These are phyloP conservation scores for Eucalyptus paniculata DNA, from an alignment of 345 rosid genomes.

Conservation along the genomic window DNA sequence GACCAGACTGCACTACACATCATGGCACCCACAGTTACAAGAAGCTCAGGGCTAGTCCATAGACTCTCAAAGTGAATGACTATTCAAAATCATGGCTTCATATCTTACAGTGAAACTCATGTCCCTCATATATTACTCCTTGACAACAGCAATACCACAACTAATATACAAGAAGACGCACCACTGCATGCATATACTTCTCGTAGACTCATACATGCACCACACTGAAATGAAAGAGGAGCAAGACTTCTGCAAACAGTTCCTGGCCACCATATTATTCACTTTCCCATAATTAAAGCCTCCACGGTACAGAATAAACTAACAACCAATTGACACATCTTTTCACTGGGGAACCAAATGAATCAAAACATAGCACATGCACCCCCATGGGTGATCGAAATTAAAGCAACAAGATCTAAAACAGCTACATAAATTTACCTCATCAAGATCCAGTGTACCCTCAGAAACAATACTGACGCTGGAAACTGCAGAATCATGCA, in stretches of 20 bases:
- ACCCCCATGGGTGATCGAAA: no score
- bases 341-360: no score
- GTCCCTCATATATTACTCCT: background rate
- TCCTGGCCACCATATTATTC: background rate
- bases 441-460: no score
- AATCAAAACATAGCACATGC: no score
- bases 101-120: background rate
- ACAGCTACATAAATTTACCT: no score
- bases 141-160: background rate
- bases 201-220: background rate
- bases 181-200: background rate
- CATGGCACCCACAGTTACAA: background rate
- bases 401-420: no score
- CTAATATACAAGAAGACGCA: background rate
- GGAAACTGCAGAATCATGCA: no score
- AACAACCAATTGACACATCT: no score
- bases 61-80: background rate
- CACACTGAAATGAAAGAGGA: background rate
- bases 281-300: no score
- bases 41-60: background rate
- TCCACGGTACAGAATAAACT: no score
- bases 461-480: no score
- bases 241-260: background rate
- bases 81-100: background rate
- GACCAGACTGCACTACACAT: background rate